A percentile compares a stretch with the other conserved stretches of the same genome.
phyloP scores from a whole-genome alignment of 2,329 filamentous ascomycete species.

The Arachnopeziza araneosa region DNA sequence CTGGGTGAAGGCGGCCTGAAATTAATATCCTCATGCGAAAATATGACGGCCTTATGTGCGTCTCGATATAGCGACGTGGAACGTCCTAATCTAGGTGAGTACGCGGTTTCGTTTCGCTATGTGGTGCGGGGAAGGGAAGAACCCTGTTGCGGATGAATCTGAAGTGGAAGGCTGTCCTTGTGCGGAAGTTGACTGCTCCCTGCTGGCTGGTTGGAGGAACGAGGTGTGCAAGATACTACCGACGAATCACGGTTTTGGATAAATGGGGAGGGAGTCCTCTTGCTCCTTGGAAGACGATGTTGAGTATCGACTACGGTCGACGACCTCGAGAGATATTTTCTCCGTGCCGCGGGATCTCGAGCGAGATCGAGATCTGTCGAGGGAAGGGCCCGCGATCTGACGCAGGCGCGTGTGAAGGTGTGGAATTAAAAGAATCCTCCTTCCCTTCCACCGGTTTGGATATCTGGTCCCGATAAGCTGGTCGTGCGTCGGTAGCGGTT shows the following conservation, averaged over 20 bases:
- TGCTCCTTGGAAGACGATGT: no score
- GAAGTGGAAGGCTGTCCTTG: no score
- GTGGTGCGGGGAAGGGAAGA: not conserved
- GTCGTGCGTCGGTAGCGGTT: no score
- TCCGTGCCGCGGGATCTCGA: not conserved
- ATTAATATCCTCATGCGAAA: not conserved
- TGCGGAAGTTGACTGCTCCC: not conserved
- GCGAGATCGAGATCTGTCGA: no score
- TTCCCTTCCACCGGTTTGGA: no score
- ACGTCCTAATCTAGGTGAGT: not conserved
- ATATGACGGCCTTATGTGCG: not conserved
- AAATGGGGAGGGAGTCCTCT: not conserved
- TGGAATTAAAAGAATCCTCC: no score
- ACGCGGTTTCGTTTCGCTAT: not conserved
- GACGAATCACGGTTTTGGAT: not conserved
- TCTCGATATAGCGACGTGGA: not conserved
- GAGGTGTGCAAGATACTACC: not conserved
- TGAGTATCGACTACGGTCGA: no score
- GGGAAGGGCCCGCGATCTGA: no score
- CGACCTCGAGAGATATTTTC: not conserved
- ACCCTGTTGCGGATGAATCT: not conserved
- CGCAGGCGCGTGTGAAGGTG: no score
- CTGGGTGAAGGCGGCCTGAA: not conserved
- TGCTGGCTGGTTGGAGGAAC: not conserved
- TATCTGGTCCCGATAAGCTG: no score